Evolutionary conservation across 495 filamentous ascomycete species (phyloP).

Genomic region (Penicillium ochrochloron): DNA sequence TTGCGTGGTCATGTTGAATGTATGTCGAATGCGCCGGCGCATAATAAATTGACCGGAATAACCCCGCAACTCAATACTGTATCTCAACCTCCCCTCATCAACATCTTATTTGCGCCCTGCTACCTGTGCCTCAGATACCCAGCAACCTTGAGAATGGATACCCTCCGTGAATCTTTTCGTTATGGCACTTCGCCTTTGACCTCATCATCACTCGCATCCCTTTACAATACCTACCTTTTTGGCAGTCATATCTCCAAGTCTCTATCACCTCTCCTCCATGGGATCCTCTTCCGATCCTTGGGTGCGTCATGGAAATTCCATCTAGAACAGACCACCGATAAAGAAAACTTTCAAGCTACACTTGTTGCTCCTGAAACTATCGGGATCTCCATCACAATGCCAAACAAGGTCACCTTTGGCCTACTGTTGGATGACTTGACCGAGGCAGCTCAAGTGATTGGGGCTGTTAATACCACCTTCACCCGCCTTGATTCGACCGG

Average conservation of each 20-base stretch:
- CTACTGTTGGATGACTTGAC: constrained; percentile 61
- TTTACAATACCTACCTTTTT: constrained; percentile 25
- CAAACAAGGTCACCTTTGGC: constrained; percentile 64
- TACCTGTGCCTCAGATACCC: background rate
- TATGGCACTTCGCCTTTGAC: constrained; percentile 16
- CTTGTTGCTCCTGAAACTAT: constrained; percentile 19
- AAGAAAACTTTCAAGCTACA: constrained; percentile 6
- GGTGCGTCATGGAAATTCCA: constrained; percentile 55
- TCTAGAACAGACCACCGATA: constrained; percentile 49
- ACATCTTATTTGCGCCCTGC: background rate
- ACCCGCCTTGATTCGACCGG: constrained; percentile 42
- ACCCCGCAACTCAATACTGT: background rate
- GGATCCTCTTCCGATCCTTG: constrained; percentile 55
- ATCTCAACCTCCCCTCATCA: background rate
- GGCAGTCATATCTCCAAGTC: constrained; percentile 56
- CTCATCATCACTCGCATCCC: background rate
- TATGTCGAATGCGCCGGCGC: background rate
- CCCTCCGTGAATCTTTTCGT: constrained; percentile 12
- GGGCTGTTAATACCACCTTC: constrained; percentile 68
- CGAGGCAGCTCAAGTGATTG: constrained; percentile 59
- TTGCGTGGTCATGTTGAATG: background rate
- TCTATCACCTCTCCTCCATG: constrained; percentile 62
- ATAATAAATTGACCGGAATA: constrained; percentile 3
- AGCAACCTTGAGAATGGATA: constrained; percentile 14
- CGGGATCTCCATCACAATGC: constrained; percentile 68